These are phyloP conservation scores for Dendrobium nobile DNA, from an alignment of 106 monocot species.

Conservation along the genomic window DNA sequence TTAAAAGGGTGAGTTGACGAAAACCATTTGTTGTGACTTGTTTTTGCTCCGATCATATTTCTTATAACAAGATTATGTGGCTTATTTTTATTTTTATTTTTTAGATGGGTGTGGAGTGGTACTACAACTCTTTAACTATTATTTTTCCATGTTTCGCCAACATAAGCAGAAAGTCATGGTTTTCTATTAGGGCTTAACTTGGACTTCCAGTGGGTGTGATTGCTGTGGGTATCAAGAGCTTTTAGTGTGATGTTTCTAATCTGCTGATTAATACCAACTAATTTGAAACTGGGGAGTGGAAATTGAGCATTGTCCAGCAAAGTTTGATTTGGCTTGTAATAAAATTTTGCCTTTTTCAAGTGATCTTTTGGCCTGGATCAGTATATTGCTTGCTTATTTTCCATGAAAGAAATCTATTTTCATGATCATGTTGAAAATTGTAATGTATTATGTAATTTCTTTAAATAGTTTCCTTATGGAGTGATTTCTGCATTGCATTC, in stretches of 20 bases:
- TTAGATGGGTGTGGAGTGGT: background rate
- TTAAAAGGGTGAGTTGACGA: constrained; percentile 59
- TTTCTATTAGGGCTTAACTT: background rate
- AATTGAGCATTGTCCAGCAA: background rate
- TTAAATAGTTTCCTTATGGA: background rate
- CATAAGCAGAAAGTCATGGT: constrained; percentile 1
- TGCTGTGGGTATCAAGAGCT: background rate
- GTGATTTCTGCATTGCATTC: constrained; percentile 4
- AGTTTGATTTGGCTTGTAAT: background rate
- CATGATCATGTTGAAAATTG: background rate
- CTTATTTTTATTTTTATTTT: background rate
- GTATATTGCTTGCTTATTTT: background rate
- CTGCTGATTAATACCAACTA: background rate
- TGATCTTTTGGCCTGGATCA: background rate
- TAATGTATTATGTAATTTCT: background rate
- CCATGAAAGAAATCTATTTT: background rate
- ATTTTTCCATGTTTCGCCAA: background rate
- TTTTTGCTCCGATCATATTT: background rate
- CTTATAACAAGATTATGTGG: background rate
- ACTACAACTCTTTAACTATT: background rate
- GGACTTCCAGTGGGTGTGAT: background rate
- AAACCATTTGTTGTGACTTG: constrained; percentile 2
- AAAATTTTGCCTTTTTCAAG: background rate
- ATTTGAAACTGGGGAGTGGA: background rate
- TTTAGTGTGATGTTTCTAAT: background rate